Evolutionary conservation across 495 filamentous ascomycete genomes (phyloP).

Genomic region (Hyphodiscus hymeniophilus): DNA sequence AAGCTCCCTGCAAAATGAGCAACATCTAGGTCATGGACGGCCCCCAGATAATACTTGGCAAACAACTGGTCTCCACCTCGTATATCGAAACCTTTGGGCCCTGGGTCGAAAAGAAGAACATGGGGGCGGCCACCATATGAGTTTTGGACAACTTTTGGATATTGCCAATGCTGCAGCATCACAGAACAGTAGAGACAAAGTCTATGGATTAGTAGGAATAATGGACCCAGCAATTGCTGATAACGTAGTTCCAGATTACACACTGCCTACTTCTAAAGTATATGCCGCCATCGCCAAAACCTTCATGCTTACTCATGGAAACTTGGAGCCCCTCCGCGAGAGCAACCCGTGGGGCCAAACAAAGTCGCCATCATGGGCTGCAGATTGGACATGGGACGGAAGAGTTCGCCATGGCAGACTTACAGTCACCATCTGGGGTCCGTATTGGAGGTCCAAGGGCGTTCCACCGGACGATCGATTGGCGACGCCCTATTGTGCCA

Average conservation of each 20-base stretch:
- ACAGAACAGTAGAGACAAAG: constrained; percentile 15
- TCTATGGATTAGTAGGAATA: constrained; percentile 18
- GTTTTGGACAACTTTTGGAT: constrained; percentile 9
- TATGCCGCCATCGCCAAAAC: constrained; percentile 8
- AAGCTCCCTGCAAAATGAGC: neutral
- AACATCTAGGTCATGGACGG: constrained; percentile 1
- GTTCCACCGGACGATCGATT: neutral
- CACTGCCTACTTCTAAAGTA: neutral
- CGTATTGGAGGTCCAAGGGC: neutral
- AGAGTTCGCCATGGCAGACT: constrained; percentile 2
- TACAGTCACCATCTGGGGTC: neutral
- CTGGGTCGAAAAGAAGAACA: constrained; percentile 4
- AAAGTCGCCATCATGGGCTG: constrained; percentile 15
- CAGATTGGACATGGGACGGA: constrained; percentile 20
- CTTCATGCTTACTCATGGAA: constrained; percentile 13
- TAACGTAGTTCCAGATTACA: constrained; percentile 12
- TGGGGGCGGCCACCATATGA: neutral
- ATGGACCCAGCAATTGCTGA: constrained; percentile 10
- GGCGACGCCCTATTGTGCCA: constrained; percentile 3
- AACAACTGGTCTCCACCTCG: neutral
- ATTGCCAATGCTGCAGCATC: constrained; percentile 12
- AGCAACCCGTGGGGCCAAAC: constrained; percentile 20
- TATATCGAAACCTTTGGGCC: constrained; percentile 3
- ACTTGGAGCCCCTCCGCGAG: constrained; percentile 19
- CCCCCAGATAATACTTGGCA: constrained; percentile 3